These are phyloP conservation scores for Clitopilus hobsonii DNA, from an alignment of 768 basidiomycete species.

Conservation along the genomic window DNA sequence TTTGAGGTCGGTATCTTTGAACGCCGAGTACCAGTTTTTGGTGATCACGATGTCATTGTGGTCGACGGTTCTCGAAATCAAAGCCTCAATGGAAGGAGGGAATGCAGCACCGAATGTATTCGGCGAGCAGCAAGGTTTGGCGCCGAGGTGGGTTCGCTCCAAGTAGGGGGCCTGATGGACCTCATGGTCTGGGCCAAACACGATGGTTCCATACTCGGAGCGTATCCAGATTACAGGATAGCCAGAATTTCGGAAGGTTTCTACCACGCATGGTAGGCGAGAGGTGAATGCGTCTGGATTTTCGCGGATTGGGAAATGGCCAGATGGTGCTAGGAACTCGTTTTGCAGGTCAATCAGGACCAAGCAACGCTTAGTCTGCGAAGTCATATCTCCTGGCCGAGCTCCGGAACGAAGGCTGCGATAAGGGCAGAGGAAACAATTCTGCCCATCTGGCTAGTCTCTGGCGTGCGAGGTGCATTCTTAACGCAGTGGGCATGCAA, in stretches of 20 bases:
- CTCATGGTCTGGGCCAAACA: not conserved
- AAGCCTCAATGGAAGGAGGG: conserved; percentile 8
- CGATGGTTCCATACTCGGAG: conserved; percentile 13
- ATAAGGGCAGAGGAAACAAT: not conserved
- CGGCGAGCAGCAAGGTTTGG: conserved; percentile 18
- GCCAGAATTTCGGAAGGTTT: conserved; percentile 11
- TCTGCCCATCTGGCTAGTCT: not conserved
- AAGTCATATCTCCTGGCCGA: not conserved
- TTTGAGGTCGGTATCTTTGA: conserved; percentile 18
- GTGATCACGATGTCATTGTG: conserved; percentile 13
- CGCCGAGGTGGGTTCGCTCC: conserved; percentile 17
- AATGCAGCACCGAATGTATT: conserved; percentile 16
- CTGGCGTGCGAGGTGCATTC: too few relatives aligned
- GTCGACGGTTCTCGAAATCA: conserved; percentile 8
- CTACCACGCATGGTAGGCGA: conserved; percentile 10
- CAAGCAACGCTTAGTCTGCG: conserved; percentile 12
- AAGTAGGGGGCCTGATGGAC: conserved; percentile 7
- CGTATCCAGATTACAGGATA: conserved; percentile 17
- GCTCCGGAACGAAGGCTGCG: not conserved
- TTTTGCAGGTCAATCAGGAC: conserved; percentile 24
- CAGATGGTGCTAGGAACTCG: conserved; percentile 18
- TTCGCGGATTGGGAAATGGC: conserved; percentile 17
- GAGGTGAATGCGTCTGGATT: conserved; percentile 12
- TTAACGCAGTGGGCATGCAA: too few relatives aligned
- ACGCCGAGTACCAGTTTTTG: conserved; percentile 21